Base-by-base conservation (phyloP, 2,329 filamentous ascomycete species). In the Ophiostoma montium region DNA sequence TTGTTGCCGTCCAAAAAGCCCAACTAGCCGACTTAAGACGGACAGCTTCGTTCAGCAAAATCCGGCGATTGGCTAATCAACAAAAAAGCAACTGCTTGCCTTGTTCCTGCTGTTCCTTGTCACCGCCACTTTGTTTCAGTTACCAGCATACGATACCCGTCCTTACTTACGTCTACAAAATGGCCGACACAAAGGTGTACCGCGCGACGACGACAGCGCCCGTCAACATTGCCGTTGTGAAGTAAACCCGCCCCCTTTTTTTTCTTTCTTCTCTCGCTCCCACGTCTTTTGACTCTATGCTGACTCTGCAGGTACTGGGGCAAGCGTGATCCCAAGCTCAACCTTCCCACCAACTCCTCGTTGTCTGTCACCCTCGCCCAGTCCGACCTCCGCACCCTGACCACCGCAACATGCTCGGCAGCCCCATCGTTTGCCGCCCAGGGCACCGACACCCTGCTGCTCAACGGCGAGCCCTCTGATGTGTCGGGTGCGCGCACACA, bases 161-260 rank as follows among this genome's bases (percentile, higher is more conserved):
- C 36, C 21, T 39, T 23, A 16, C 16, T n/a, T 16, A 36, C 32
- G 16, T 10, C 27, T 13, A 16, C 41, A 12, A 47, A 47, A 57
- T 57, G 54, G 53, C 51, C 31, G 70, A 72, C 57, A 67, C 60
- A 48, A 72, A 70, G 50, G 76, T 96, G 60, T 89, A 94, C 72
- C 84, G 88, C 60, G 86, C 92, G 58, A 95, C 86, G 72, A 95
- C 92, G 52, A 96, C 89, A 55, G 92, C 92, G 36, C 92, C 90
- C 13, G 90, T 96, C 62, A 96, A 96, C 72, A 96, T 96, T 63
- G 90, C 90, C 57, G 89, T 96, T 51, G 92, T 96, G 70, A 96
- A 96, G 84, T 94, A 61, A 48, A 65, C 8, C 31, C n/a, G 32
- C 50, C 35, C 33, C 46, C 42, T 50, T 55, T 50, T 47, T 45